phyloP scores from a whole-genome alignment of 108 stramenopile species.

The Discostella pseudostelligera region DNA sequence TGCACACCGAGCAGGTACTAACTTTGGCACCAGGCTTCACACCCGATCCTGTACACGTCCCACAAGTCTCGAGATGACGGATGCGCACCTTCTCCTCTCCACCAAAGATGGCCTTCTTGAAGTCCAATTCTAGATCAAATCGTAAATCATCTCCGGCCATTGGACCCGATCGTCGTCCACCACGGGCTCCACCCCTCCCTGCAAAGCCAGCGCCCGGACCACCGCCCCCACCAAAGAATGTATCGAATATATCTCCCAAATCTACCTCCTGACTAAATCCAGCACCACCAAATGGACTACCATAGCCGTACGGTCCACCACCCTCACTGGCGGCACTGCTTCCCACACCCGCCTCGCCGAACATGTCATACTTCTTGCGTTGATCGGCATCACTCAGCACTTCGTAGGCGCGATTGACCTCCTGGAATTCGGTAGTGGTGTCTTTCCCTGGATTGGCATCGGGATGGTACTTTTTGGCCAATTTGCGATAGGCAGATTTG shows the following conservation, averaged over 20 bases:
- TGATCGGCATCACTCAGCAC: slow-evolving; percentile 86
- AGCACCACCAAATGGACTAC: slow-evolving; percentile 53
- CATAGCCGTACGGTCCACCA: slow-evolving; percentile 56
- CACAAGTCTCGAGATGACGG: slow-evolving; percentile 91
- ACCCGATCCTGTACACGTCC: slow-evolving; percentile 84
- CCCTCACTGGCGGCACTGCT: slow-evolving; percentile 52
- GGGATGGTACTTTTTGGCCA: slow-evolving; percentile 84
- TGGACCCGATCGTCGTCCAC: slow-evolving; percentile 58
- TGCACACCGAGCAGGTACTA: slow-evolving; percentile 82
- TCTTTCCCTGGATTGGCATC: slow-evolving; percentile 81
- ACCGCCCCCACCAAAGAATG: slow-evolving; percentile 88
- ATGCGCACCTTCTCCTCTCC: slow-evolving; percentile 95
- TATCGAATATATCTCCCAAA: slow-evolving; percentile 95
- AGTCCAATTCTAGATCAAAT: slow-evolving; percentile 92
- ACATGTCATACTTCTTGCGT: slow-evolving; percentile 87
- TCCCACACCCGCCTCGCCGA: slow-evolving; percentile 77
- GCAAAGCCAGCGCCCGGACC: slow-evolving; percentile 43
- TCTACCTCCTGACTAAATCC: slow-evolving; percentile 90
- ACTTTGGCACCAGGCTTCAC: slow-evolving; percentile 86
- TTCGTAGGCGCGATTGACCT: slow-evolving; percentile 90
- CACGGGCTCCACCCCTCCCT: slow-evolving; percentile 63
- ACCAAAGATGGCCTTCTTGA: slow-evolving; percentile 95
- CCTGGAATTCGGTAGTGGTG: slow-evolving; percentile 73
- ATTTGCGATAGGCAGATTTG: slow-evolving; percentile 83
- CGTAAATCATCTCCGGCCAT: slow-evolving; percentile 88